Base-by-base conservation (phyloP, 228 moss, liverwort and hornwort species). In the Sphagnum magellanicum region DNA sequence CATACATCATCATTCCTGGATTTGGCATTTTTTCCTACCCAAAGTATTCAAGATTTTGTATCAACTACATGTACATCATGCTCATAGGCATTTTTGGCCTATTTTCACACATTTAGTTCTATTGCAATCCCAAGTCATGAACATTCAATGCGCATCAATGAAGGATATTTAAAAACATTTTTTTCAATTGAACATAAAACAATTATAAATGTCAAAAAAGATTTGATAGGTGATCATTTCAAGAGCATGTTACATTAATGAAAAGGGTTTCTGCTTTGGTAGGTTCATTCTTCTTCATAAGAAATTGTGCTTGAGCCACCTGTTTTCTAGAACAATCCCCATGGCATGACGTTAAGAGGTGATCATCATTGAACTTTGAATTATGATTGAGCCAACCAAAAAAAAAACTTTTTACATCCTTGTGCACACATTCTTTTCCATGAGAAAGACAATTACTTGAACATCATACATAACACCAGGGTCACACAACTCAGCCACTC, bases 401-500 rank as follows among this genome's bases (percentile, higher is more conserved):
- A 32, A 32, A 3, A 32, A 3, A 32, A 32, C 32, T 32, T 32
- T 32, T 0, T 3, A 32, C 32, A 32, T 32, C 32, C 32, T 32
- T 32, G 3, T 32, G 32, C 32, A 32, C 32, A 32, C 32, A 32
- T 32, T 32, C 32, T 32, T 32, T 32, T 32, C 1, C 32, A 32
- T 32, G 32, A 32, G 1, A 32, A 32, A 55, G 55, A 55, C 8
- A 55, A 12, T 8, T 8, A 55, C 55, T 12, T 55, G 9, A 55
- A 97, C 73, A 52, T 93, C 88, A 2, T 77, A 68, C 51, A 86
- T 84, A 32, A 91, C 83, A 47, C 75, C 71, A 4, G 97, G 97
- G 66, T 91, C 89, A 63, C 90, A 97, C 66, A 97, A 71, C 74
- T 97, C 93, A 15, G 97, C 90, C 48, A 97, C 93, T 0, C 97